Evolutionary conservation across 2,329 filamentous ascomycete genomes (phyloP), one percentile per base, ranked within the genome.

Genomic region (Microsporum canis): DNA sequence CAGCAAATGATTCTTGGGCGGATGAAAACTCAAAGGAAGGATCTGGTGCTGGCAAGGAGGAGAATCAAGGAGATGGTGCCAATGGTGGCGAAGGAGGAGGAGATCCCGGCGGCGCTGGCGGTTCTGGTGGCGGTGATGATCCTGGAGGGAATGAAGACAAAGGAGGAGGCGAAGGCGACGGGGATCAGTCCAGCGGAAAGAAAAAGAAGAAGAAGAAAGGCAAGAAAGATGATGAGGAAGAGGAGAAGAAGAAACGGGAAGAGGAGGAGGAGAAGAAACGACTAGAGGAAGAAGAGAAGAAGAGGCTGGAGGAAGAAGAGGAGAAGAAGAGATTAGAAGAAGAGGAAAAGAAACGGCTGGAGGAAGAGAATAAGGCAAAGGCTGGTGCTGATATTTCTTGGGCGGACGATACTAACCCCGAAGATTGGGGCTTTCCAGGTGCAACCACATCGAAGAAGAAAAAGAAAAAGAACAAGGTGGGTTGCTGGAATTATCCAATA

Each of bases 401-500:
- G 77, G 76, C 76, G 58, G 76, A 78, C 60, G 73, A 76, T 39
- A 60, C 66, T 3, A 71, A 68, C 59, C 74, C 72, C 34, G 72
- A 72, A 12, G 72, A 71, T 3, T 85, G 80, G 79, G 78, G 72
- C 14, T 81, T 81, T 67, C 71, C 74, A 7, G 67, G 77, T 3
- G 84, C 84, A 63, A 77, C 76, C 23, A 51, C 45, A 8, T 31
- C 45, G 7, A 84, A 84, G 70, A 83, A 83, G 70, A 76, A 75
- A 65, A 78, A 77, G 65, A 82, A 82, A 64, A 82, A 81, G 72
- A 80, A 58, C 45, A 65, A 65, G 61, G 64, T 62, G 57, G 56
- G 57, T 51, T 23, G 1, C 17, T 23, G 33, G 57, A 36, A 36
- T 64, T 31, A 45, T 14, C 36, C 29, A 7, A 8, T 7, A 38